These are phyloP conservation scores for Zygoascus biomembranicola DNA, from an alignment of 805 yeast species.

Conservation along the genomic window DNA sequence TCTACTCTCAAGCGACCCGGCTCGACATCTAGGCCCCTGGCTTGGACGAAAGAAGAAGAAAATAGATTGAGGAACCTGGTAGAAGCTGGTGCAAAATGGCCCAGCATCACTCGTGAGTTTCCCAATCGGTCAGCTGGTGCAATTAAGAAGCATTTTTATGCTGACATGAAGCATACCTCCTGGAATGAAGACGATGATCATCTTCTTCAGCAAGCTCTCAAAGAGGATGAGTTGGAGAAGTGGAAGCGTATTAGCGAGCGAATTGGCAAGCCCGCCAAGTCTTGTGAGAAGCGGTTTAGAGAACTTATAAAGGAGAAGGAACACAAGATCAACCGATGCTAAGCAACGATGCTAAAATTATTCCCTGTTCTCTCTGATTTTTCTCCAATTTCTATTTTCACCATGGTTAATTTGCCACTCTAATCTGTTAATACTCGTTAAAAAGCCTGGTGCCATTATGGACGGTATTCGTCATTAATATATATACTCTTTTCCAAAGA, in stretches of 20 bases:
- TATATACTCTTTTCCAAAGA: neutral
- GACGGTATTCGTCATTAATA: neutral
- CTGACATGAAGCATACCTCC: slow-evolving; percentile 24
- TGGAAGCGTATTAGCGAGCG: slow-evolving; percentile 22
- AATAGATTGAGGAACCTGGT: slow-evolving; percentile 18
- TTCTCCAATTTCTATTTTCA: neutral
- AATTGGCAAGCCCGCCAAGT: slow-evolving; percentile 21
- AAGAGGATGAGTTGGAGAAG: slow-evolving; percentile 19
- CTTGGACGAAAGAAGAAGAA: slow-evolving; percentile 17
- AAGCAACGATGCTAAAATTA: neutral
- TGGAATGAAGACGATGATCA: slow-evolving; percentile 24
- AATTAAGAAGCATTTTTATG: slow-evolving; percentile 25
- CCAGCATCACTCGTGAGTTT: slow-evolving; percentile 20
- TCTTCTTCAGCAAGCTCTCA: slow-evolving; percentile 14
- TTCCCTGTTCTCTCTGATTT: neutral
- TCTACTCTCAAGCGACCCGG: neutral
- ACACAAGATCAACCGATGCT: neutral
- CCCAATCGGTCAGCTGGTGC: slow-evolving; percentile 26
- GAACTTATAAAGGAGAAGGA: slow-evolving; percentile 3
- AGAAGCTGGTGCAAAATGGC: slow-evolving; percentile 22
- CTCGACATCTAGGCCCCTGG: slow-evolving; percentile 6
- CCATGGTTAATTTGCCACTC: neutral
- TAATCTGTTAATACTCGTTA: neutral
- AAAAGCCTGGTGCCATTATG: neutral
- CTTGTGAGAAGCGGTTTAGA: slow-evolving; percentile 20